Percentiles rank a stretch among this genome's conserved stretches.
These are phyloP conservation scores for Phytophthora sansomeana DNA, from an alignment of 352 stramenopile genomes.

Conservation along the genomic window DNA sequence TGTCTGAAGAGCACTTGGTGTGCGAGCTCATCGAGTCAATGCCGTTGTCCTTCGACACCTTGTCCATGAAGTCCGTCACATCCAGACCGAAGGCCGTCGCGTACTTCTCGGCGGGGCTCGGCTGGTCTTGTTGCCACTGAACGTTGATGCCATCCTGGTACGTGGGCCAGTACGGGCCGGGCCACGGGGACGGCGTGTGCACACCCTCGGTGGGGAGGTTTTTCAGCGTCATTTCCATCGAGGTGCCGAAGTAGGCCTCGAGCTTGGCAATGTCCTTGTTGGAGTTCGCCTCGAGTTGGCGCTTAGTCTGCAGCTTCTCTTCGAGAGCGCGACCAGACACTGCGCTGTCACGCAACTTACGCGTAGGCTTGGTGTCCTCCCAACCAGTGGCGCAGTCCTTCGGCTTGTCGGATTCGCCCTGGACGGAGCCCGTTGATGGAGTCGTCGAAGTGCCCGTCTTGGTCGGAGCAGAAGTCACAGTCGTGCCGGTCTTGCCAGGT, in stretches of 20 bases:
- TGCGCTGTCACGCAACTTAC: conserved; percentile 17
- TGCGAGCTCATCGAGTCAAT: conserved; percentile 37
- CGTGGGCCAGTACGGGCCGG: conserved; percentile 52
- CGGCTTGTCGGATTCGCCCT: neutral
- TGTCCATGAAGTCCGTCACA: conserved; percentile 43
- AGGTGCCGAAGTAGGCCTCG: conserved; percentile 21
- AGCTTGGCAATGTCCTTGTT: conserved; percentile 31
- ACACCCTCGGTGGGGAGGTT: conserved; percentile 25
- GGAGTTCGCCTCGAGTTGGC: conserved; percentile 16
- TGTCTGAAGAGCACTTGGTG: conserved; percentile 35
- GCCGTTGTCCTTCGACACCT: conserved; percentile 35
- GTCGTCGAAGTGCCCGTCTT: neutral
- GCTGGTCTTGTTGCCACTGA: too few species aligned
- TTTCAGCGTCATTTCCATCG: conserved; percentile 18
- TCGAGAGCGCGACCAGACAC: conserved; percentile 22
- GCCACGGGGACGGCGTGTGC: conserved; percentile 20
- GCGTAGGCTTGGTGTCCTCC: conserved; percentile 8
- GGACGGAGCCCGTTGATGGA: neutral
- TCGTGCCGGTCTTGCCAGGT: conserved; percentile 17
- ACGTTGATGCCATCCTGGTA: conserved; percentile 71
- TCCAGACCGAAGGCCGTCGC: conserved; percentile 44
- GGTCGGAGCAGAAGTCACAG: neutral
- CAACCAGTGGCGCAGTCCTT: conserved; percentile 29
- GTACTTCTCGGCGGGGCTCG: conserved; percentile 49
- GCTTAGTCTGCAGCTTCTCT: conserved; percentile 18